phyloP scores from a whole-genome alignment of 352 stramenopile species.

The Phytophthora podocarpi region DNA sequence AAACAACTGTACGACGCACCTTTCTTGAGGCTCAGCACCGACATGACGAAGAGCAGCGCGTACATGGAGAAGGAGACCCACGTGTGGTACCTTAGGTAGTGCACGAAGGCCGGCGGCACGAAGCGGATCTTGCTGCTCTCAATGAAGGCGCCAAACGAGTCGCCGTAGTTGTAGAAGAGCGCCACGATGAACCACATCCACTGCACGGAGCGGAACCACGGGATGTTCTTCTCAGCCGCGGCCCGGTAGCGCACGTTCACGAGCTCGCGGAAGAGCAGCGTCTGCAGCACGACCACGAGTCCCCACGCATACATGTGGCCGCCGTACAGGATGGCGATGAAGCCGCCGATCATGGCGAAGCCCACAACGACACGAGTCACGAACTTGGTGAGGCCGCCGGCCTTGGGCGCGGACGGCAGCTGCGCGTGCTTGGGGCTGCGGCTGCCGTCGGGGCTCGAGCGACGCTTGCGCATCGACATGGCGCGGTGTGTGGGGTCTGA shows the following conservation, averaged over 20 bases:
- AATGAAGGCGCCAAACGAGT: constrained; percentile 87
- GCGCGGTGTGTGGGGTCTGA: too few species aligned
- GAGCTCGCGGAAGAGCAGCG: constrained; percentile 96
- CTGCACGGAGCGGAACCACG: constrained; percentile 97
- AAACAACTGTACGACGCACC: constrained; percentile 42
- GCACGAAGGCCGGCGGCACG: constrained; percentile 72
- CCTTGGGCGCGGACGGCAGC: constrained; percentile 16
- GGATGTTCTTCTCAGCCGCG: constrained; percentile 95
- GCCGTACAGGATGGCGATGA: constrained; percentile 77
- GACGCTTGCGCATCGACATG: constrained; percentile 55
- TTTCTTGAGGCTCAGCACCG: constrained; percentile 94
- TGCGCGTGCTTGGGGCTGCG: constrained; percentile 18
- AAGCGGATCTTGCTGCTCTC: constrained; percentile 86
- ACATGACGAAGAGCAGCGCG: constrained; percentile 95
- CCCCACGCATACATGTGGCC: constrained; percentile 84
- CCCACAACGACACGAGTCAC: constrained; percentile 76
- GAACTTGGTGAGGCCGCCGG: constrained; percentile 61
- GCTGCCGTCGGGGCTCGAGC: constrained; percentile 32
- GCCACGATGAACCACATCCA: constrained; percentile 98
- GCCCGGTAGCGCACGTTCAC: constrained; percentile 98
- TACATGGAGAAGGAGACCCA: constrained; percentile 96
- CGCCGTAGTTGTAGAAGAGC: constrained; percentile 97
- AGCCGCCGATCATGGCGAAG: constrained; percentile 77
- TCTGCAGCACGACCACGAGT: constrained; percentile 88
- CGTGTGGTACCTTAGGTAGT: constrained; percentile 91